Evolutionary conservation across 495 filamentous ascomycete species (phyloP), one percentile per base, ranked within the genome.

Genomic region (Penicillium pancosmium): DNA sequence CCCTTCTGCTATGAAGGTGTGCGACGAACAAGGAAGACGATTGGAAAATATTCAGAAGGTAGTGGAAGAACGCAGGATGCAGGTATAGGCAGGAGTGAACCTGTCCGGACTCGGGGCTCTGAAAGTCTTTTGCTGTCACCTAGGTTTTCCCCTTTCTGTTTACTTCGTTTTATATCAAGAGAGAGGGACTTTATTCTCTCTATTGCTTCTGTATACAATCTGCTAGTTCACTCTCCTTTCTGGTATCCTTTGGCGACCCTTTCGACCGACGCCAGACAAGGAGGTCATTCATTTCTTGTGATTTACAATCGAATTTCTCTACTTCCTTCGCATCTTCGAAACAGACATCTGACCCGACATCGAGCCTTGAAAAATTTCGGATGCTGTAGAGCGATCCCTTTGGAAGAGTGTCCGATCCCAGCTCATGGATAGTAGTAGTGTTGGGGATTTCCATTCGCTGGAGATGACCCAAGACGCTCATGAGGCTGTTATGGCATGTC

Each of bases 241-340:
- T 15, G 13, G 40, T 43, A 18, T 19, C 12, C 12, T 11, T 16
- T 38, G 23, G 54, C 33, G 41, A 12, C 11, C 60, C 60, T 38
- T 63, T 62, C 8, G 63, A 54, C n/a, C 49, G 61, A n/a, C 63
- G 63, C 67, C 67, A 69, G 0, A 61, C 64, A n/a, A 69, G 35
- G 36, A 69, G 38, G 43, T 69, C 67, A 19, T 57, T 9, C 67
- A 69, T 56, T 52, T 69, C 67, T 19, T 50, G 35, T n/a, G 49
- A 57, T 43, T 49, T 52, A 40, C 13, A 18, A 31, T n/a, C 41
- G 4, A 15, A 12, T 21, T 44, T 23, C 16, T 31, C 38, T 7
- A 31, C 47, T 12, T 18, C 23, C 23, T 15, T 43, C 8, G 40
- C n/a, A 18, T 43, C 40, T 15, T 43, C 40, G n/a, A 16, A 43